A percentile compares a stretch with the other conserved stretches of the same genome.
Conservation (phyloP, 2,329 filamentous ascomycete species). For the Colletotrichum lindemuthianum region DNA sequence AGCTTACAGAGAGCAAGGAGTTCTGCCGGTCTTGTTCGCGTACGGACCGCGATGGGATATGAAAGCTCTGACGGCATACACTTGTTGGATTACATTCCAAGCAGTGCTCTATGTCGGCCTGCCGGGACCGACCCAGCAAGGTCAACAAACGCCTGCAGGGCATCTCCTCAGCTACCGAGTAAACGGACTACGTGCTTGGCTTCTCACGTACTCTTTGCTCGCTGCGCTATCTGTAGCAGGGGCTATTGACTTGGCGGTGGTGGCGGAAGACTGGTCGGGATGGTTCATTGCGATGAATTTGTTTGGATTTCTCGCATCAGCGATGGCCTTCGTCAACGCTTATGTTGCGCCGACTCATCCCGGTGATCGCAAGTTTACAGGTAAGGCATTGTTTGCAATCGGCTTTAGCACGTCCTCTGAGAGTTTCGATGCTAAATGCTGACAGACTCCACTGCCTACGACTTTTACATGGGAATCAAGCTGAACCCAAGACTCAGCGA, state of each 20-base stretch:
- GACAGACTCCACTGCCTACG: constrained; percentile 50
- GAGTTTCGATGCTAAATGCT: not conserved
- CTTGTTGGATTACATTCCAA: constrained; percentile 28
- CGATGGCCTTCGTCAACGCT: constrained; percentile 7
- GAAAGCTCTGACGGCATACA: constrained; percentile 13
- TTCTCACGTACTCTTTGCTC: constrained; percentile 49
- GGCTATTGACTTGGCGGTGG: constrained; percentile 49
- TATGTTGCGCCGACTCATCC: constrained; percentile 1
- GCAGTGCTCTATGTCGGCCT: constrained; percentile 14
- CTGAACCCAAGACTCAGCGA: constrained; percentile 55
- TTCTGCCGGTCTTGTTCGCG: not conserved
- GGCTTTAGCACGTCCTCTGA: not conserved
- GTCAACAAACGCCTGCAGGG: constrained; percentile 55
- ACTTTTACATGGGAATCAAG: constrained; percentile 59
- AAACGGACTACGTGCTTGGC: constrained; percentile 54
- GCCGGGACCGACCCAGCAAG: constrained; percentile 39
- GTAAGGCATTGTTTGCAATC: not conserved
- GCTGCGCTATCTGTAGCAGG: constrained; percentile 41
- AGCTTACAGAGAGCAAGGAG: not conserved
- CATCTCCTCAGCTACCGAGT: constrained; percentile 53
- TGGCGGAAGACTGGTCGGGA: constrained; percentile 54
- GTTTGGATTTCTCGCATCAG: constrained; percentile 38
- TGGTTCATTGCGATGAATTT: constrained; percentile 51
- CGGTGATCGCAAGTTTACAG: constrained; percentile 9
- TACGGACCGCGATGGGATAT: constrained; percentile 16